Evolutionary conservation across 2,329 filamentous ascomycete species (phyloP), one percentile per base, ranked within the genome.

Genomic region (Ceratocystis alfenasii): DNA sequence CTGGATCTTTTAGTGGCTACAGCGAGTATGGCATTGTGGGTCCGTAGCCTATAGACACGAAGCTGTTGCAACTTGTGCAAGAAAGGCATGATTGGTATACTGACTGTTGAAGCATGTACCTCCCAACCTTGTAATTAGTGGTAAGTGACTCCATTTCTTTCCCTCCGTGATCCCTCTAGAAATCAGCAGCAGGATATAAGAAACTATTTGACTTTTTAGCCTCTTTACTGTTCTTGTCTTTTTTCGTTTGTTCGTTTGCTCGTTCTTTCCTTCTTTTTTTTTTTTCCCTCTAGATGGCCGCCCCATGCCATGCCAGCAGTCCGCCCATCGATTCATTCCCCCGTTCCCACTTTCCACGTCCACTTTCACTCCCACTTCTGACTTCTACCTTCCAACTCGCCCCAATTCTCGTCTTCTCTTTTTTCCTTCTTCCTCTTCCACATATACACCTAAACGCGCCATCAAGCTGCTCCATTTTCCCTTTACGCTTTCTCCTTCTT

Each of bases 111-210:
- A 41, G 36, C 10, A 41, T 15, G 36, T 41, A 41, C 36, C 36
- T 41, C 36, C 36, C 36, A 41, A 41, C 36, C 36, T 41, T 41
- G 36, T 12, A 41, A 41, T 41, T 41, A 41, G 36, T 41, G 36
- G 10, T 1, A 41, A 41, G 36, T 41, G 36, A 41, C 36, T 41
- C 36, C 36, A 12, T 41, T 41, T 12, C 36, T 41, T 66, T 62
- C 59, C 59, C 46, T 66, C 65, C 59, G 65, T 36, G 59, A 66
- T 66, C 59, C 59, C 59, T 30, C 61, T 10, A 63, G 60, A 63
- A 41, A 41, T n/a, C 36, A 64, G 33, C 36, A 41, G 36, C 36
- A 41, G 36, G 36, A 41, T 41, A 41, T 41, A 15, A 41, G 36
- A 41, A 22, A 48, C 28, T 8, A 5, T 5, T 62, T 62, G 22